Evolutionary conservation across 805 yeast genomes (phyloP), one percentile per base, ranked within the genome.

Genomic region (Saturnispora sekii): DNA sequence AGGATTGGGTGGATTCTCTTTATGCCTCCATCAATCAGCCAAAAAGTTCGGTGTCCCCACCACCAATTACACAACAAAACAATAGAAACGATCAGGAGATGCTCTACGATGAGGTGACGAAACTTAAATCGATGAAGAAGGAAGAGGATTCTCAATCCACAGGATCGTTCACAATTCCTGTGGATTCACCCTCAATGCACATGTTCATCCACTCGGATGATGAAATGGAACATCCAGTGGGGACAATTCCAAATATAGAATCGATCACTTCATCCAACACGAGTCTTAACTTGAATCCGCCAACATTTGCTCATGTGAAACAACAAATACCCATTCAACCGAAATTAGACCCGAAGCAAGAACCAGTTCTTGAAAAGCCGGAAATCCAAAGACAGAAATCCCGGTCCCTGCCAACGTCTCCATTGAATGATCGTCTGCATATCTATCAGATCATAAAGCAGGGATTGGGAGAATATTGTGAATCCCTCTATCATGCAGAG

Each of bases 401-500:
- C 8, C 10, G 9, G 30, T 37, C 42, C 15, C 21, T 37, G 10
- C 38, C 39, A 10, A 35, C 36, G 11, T 33, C 46, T 29, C 45
- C 46, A 4, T 14, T 40, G 12, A 41, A 7, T 14, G 43, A 49
- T 10, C 48, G 43, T 8, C 16, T 38, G 10, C 35, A 33, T 9
- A 40, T 47, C 16, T 50, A 50, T 28, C 42, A 46, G 11, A 21
- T 53, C 4, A 36, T 60, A 5, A 50, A 50, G 31, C 53, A 53
- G 31, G 63, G 62, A 2, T 45, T 60, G 4, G 43, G 41, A 31
- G 48, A 51, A n/a, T 60, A 60, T 48, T 54, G 50, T 32, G 33
- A 41, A 1, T 32, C 57, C 0, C 48, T 60, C 7, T 51, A 51
- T 15, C 32, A 38, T 11, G 54, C 58, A 3, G 37, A 43, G 3